Conservation (phyloP, 176 grass and related monocot genomes). For the Carex kokanica region DNA sequence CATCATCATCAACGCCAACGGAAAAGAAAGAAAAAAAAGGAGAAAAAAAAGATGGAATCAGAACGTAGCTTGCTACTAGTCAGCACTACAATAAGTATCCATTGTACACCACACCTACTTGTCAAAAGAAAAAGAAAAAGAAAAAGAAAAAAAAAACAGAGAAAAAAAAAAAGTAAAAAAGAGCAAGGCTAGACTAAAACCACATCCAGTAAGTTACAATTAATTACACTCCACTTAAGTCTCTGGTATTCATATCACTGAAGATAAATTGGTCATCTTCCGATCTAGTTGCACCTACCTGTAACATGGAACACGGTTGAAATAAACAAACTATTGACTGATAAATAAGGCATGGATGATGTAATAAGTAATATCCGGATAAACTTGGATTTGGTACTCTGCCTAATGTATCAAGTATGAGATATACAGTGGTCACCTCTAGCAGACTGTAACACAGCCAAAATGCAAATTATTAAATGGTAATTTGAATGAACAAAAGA, state of each 20-base stretch:
- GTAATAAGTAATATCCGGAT: not conserved
- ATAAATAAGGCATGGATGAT: not conserved
- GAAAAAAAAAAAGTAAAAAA: not conserved
- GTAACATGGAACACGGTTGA: not conserved
- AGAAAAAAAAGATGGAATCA: not conserved
- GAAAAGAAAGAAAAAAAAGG: not conserved
- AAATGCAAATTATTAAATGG: not conserved
- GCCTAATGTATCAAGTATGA: not conserved
- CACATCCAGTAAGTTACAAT: not conserved
- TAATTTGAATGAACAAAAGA: constrained; percentile 7
- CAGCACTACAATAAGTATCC: constrained; percentile 7
- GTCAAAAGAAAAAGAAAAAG: not conserved
- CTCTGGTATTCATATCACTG: constrained; percentile 5
- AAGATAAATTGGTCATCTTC: constrained; percentile 30
- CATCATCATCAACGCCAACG: not conserved
- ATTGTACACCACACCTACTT: constrained; percentile 28
- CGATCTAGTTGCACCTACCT: constrained; percentile 10
- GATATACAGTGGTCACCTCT: not conserved
- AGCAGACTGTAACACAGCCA: not conserved
- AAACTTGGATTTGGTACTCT: not conserved
- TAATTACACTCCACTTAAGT: constrained; percentile 25
- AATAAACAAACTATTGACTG: not conserved
- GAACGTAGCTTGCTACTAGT: not conserved
- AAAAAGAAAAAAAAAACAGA: not conserved
- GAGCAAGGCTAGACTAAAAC: constrained; percentile 14